Evolutionary conservation across 2,329 filamentous ascomycete species (phyloP).

Genomic region (Harringtonia aguacate): DNA sequence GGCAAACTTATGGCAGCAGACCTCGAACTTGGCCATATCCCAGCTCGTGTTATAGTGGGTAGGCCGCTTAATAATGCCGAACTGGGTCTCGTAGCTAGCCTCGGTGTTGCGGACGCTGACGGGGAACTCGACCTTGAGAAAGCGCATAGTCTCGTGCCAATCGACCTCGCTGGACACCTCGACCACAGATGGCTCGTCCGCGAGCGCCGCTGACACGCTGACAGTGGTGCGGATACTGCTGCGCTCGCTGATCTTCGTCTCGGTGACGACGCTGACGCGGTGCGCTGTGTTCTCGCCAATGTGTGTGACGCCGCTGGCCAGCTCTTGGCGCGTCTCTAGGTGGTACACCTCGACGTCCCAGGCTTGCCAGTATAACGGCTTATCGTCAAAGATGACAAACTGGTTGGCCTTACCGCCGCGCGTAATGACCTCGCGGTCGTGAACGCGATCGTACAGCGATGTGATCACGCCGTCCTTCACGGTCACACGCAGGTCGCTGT

Average conservation of each 20-base stretch:
- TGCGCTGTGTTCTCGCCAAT: conserved; percentile 64
- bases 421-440: conserved; percentile 67
- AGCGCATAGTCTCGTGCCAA: conserved; percentile 95
- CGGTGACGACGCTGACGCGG: conserved; percentile 70
- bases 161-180: conserved; percentile 82
- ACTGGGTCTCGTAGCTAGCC: conserved; percentile 92
- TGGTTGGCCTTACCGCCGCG: conserved; percentile 72
- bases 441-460: conserved; percentile 67
- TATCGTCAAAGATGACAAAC: conserved; percentile 91
- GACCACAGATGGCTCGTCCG: conserved; percentile 62
- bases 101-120: conserved; percentile 85
- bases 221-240: conserved; percentile 84
- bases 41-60: conserved; percentile 95
- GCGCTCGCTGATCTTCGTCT: conserved; percentile 77
- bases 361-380: conserved; percentile 93
- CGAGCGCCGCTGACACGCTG: conserved; percentile 61
- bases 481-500: conserved; percentile 62
- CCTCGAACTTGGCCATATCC: conserved; percentile 76
- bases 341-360: conserved; percentile 99
- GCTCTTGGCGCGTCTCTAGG: conserved; percentile 71
- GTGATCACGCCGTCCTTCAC: conserved; percentile 69
- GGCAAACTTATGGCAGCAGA: conserved; percentile 65
- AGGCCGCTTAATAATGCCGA: conserved; percentile 75
- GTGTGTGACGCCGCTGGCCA: conserved; percentile 55
- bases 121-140: conserved; percentile 97